Evolutionary conservation across 768 basidiomycete genomes (phyloP).

Genomic region (Lactarius hatsudake): DNA sequence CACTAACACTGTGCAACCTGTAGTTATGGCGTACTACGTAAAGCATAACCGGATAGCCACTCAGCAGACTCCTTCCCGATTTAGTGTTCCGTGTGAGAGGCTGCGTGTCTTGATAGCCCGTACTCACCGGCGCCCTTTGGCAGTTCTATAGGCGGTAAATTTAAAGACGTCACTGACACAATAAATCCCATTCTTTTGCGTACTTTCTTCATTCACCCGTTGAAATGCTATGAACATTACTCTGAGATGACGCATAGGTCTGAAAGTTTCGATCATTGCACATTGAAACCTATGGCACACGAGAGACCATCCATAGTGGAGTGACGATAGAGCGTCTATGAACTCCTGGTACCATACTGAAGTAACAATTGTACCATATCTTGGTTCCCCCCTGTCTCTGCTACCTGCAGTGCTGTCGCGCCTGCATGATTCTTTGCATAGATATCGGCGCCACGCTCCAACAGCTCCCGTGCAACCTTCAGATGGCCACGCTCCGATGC

Average conservation of each 20-base stretch:
- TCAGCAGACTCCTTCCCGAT: too few species aligned
- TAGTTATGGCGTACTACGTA: too few species aligned
- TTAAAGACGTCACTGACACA: too few species aligned
- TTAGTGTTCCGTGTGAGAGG: too few species aligned
- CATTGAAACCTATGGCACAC: not conserved
- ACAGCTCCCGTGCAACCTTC: not conserved
- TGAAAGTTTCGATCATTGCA: not conserved
- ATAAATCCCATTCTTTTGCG: too few species aligned
- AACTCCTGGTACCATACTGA: not conserved
- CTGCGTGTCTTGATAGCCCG: too few species aligned
- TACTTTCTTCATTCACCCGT: too few species aligned
- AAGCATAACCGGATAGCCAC: too few species aligned
- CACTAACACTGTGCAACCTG: too few species aligned
- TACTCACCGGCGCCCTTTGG: too few species aligned
- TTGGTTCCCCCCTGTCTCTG: not conserved
- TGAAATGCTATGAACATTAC: too few species aligned
- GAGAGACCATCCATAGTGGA: not conserved
- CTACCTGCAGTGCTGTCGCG: not conserved
- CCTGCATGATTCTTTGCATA: not conserved
- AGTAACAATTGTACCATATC: not conserved
- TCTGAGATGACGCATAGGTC: slow-evolving; percentile 29
- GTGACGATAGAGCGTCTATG: not conserved
- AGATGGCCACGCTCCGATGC: not conserved
- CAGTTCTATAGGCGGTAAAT: too few species aligned
- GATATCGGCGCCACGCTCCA: not conserved